Conservation (phyloP, 2,329 filamentous ascomycete genomes). For the Fusarium marasasianum region DNA sequence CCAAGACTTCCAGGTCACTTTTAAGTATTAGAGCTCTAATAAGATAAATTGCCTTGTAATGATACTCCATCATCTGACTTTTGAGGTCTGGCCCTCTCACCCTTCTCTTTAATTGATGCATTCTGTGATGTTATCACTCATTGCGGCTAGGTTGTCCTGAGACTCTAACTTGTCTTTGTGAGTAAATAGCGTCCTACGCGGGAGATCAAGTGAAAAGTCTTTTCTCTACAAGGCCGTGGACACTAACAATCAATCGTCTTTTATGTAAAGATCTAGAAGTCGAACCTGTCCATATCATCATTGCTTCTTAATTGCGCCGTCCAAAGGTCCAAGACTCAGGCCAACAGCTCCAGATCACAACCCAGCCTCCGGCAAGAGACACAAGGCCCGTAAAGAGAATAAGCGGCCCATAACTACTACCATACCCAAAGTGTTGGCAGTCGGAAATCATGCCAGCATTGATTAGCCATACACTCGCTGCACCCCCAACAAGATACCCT, state of each 20-base stretch:
- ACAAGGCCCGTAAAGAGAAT: background rate
- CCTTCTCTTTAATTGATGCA: background rate
- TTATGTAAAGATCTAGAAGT: no score
- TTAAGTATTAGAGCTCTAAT: background rate
- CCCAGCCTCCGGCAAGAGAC: background rate
- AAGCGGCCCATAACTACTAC: background rate
- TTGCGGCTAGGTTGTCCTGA: background rate
- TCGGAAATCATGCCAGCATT: background rate
- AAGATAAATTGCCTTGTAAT: background rate
- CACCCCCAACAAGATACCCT: background rate
- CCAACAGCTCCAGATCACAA: background rate
- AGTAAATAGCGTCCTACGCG: background rate
- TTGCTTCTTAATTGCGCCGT: background rate
- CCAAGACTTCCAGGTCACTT: background rate
- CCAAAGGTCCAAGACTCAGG: background rate
- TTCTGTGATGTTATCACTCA: background rate
- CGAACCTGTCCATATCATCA: rapidly evolving
- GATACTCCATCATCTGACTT: background rate
- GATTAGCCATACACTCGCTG: background rate
- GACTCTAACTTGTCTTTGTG: rapidly evolving
- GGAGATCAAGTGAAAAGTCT: no score
- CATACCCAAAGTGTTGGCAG: background rate
- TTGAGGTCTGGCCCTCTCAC: background rate
- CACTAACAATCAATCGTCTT: no score
- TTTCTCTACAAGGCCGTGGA: no score